Conservation (phyloP, 208 protist genomes). For the Spongospora subterranea region DNA sequence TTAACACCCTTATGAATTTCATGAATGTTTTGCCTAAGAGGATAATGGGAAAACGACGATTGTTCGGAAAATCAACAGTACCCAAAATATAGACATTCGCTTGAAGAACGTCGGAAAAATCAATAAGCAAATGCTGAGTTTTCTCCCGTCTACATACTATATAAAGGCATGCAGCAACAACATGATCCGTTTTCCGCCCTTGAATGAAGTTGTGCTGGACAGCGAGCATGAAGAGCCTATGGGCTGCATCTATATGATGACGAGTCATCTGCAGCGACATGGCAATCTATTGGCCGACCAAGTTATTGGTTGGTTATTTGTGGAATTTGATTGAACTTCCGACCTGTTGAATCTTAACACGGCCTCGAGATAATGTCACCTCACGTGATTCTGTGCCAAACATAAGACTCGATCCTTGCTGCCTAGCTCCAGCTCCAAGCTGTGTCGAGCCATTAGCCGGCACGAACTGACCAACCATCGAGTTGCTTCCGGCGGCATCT, state of each 20-base stretch:
- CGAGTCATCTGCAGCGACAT: conserved; percentile 68
- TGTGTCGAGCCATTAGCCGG: conserved; percentile 59
- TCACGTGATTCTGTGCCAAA: conserved; percentile 65
- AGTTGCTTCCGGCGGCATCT: conserved; percentile 62
- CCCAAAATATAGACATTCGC: conserved; percentile 77
- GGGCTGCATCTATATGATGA: conserved; percentile 73
- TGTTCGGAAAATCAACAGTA: neutral
- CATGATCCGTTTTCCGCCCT: conserved; percentile 72
- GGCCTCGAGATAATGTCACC: conserved; percentile 66
- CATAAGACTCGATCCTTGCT: neutral
- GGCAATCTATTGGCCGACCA: conserved; percentile 62
- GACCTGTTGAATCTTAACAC: conserved; percentile 68
- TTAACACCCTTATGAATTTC: conserved; percentile 73
- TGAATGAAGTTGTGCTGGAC: conserved; percentile 77
- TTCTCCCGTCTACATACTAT: conserved; percentile 78
- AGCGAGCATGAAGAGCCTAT: conserved; percentile 67
- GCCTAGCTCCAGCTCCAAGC: neutral
- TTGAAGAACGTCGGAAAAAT: conserved; percentile 79
- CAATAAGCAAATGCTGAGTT: conserved; percentile 79
- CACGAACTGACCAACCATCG: conserved; percentile 74
- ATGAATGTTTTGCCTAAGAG: conserved; percentile 69
- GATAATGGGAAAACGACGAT: neutral
- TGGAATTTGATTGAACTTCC: too few relatives aligned
- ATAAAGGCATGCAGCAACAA: conserved; percentile 83
- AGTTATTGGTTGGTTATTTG: too few relatives aligned